A percentile compares a stretch with the other conserved stretches of the same genome.
phyloP scores from a whole-genome alignment of 805 yeast genomes.

The Kodamaea neixiangensis region DNA sequence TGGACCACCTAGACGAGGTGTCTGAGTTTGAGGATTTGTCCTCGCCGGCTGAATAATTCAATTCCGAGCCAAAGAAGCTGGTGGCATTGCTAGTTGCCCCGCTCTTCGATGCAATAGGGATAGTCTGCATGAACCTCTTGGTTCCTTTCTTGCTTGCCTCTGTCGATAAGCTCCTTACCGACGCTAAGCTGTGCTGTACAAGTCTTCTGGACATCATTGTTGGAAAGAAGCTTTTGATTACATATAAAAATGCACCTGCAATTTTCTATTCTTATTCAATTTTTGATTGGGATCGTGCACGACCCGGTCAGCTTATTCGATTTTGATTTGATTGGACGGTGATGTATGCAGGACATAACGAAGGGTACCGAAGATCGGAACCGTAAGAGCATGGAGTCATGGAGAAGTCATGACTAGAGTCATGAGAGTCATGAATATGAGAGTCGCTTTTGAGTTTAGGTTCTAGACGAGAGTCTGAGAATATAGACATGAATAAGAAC shows the following conservation, averaged over 20 bases:
- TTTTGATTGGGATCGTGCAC: background rate
- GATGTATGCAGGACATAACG: slow-evolving; percentile 6
- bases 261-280: background rate
- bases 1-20: slow-evolving; percentile 31
- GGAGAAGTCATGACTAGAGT: too few species aligned
- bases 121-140: slow-evolving; percentile 38
- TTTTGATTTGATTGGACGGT: slow-evolving; percentile 7
- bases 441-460: too few species aligned
- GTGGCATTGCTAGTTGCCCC: background rate
- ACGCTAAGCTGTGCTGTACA: slow-evolving; percentile 5
- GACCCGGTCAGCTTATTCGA: slow-evolving; percentile 10
- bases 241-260: background rate
- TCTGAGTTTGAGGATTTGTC: slow-evolving; percentile 5
- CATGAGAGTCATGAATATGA: too few species aligned
- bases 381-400: too few species aligned
- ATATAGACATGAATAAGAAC: too few species aligned
- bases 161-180: slow-evolving; percentile 21
- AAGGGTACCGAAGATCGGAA: slow-evolving; percentile 11
- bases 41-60: slow-evolving; percentile 10
- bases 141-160: slow-evolving; percentile 23
- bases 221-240: slow-evolving; percentile 1
- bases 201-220: slow-evolving; percentile 14
- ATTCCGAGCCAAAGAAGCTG: slow-evolving; percentile 13
- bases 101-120: slow-evolving; percentile 24
- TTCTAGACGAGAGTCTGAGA: too few species aligned